A percentile compares a stretch with the other conserved stretches of the same genome.
phyloP scores from a whole-genome alignment of 768 basidiomycete genomes.

The Collybia sordida region DNA sequence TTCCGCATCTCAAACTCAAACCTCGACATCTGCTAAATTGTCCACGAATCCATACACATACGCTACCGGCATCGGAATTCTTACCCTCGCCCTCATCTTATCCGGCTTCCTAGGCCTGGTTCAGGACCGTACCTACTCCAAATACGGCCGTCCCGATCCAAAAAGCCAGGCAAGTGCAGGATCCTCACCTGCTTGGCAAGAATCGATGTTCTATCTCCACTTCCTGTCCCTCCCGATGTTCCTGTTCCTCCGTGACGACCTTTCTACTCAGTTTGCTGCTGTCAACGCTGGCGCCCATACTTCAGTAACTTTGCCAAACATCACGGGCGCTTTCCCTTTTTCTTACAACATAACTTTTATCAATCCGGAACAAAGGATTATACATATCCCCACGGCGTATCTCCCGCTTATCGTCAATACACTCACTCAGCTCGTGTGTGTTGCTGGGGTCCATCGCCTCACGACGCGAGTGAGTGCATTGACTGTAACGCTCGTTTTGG shows the following conservation, averaged over 20 bases:
- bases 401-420: slow-evolving; percentile 74
- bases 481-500: slow-evolving; percentile 77
- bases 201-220: slow-evolving; percentile 91
- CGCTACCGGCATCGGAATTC: slow-evolving; percentile 67
- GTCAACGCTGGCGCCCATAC: slow-evolving; percentile 39
- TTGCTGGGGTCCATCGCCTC: slow-evolving; percentile 83
- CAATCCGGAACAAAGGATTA: slow-evolving; percentile 22
- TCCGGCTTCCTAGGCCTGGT: slow-evolving; percentile 80
- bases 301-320: neutral
- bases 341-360: slow-evolving; percentile 25
- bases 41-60: slow-evolving; percentile 43
- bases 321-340: slow-evolving; percentile 23
- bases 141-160: slow-evolving; percentile 28
- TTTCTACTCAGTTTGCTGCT: slow-evolving; percentile 43
- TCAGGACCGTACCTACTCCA: slow-evolving; percentile 80
- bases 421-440: slow-evolving; percentile 80
- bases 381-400: slow-evolving; percentile 56
- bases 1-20: slow-evolving; percentile 57
- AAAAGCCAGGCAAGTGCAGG: neutral
- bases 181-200: slow-evolving; percentile 60
- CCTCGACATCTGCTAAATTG: slow-evolving; percentile 13
- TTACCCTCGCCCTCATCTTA: slow-evolving; percentile 75
- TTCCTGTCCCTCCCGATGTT: slow-evolving; percentile 81
- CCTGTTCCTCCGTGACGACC: slow-evolving; percentile 52
- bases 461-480: slow-evolving; percentile 74